phyloP scores from a whole-genome alignment of 2,329 filamentous ascomycete species.

The Exophiala alcalophila region DNA sequence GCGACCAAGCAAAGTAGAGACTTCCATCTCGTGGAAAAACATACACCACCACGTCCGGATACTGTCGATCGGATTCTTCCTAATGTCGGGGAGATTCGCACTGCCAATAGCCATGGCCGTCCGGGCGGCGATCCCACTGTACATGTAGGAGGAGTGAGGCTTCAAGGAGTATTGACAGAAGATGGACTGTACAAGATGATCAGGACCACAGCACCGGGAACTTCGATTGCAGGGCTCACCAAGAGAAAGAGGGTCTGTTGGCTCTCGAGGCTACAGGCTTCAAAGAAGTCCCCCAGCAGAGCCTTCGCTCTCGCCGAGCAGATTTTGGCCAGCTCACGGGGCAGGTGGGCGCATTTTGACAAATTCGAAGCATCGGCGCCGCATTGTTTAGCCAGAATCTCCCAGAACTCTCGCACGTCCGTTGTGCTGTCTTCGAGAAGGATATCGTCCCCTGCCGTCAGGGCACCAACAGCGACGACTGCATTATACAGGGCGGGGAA shows the following conservation, averaged over 20 bases:
- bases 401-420: not conserved
- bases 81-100: constrained; percentile 32
- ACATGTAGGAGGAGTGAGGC: constrained; percentile 38
- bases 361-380: not conserved
- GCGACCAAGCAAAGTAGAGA: constrained; percentile 34
- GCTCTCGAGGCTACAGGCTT: constrained; percentile 33
- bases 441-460: constrained; percentile 28
- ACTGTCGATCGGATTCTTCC: constrained; percentile 25
- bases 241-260: constrained; percentile 32
- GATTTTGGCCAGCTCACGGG: constrained; percentile 28
- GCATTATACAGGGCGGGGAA: constrained; percentile 34
- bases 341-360: constrained; percentile 1
- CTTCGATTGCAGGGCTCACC: constrained; percentile 7
- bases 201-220: not conserved
- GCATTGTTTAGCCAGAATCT: not conserved
- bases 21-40: constrained; percentile 30
- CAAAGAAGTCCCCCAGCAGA: constrained; percentile 34
- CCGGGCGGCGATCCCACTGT: constrained; percentile 37
- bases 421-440: not conserved
- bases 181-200: constrained; percentile 13
- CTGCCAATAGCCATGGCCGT: constrained; percentile 37
- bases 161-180: constrained; percentile 38
- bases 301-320: constrained; percentile 32
- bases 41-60: constrained; percentile 33
- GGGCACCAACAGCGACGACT: constrained; percentile 33